Conservation (phyloP, 1,284 basidiomycete genomes). For the Meira miltonrushii region DNA sequence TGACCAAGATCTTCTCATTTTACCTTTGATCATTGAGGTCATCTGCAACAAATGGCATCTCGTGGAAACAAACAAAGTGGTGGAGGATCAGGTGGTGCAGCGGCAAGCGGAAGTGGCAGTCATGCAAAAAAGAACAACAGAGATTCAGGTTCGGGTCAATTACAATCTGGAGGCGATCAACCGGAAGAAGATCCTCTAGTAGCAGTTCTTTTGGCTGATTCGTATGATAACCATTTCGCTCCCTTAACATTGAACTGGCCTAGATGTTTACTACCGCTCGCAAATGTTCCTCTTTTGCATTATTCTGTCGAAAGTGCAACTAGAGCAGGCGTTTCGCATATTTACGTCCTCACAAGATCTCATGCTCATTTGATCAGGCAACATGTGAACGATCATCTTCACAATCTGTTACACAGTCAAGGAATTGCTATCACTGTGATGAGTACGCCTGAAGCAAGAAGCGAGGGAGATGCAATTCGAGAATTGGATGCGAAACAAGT, state of each 20-base stretch:
- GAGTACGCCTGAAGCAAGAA: conserved; percentile 79
- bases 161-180: conserved; percentile 18
- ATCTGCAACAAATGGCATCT: too few relatives aligned
- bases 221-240: conserved; percentile 85
- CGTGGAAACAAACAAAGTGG: too few relatives aligned
- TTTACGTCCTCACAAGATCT: conserved; percentile 76
- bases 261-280: conserved; percentile 78
- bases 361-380: conserved; percentile 33
- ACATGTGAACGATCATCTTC: conserved; percentile 73
- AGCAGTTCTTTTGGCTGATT: conserved; percentile 88
- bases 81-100: too few relatives aligned
- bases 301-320: conserved; percentile 95
- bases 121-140: too few relatives aligned
- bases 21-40: too few relatives aligned
- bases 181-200: conserved; percentile 59
- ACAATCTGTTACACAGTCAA: conserved; percentile 59
- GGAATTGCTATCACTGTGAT: conserved; percentile 64
- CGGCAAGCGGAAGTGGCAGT: too few relatives aligned
- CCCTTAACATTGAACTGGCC: conserved; percentile 63
- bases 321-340: conserved; percentile 85
- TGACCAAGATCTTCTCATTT: too few relatives aligned
- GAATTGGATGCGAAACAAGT: conserved; percentile 85
- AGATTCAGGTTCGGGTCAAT: too few relatives aligned
- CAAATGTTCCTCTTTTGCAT: conserved; percentile 83
- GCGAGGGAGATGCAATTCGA: conserved; percentile 89